Evolutionary conservation across 805 yeast genomes (phyloP).

Genomic region (Candida suzukii): DNA sequence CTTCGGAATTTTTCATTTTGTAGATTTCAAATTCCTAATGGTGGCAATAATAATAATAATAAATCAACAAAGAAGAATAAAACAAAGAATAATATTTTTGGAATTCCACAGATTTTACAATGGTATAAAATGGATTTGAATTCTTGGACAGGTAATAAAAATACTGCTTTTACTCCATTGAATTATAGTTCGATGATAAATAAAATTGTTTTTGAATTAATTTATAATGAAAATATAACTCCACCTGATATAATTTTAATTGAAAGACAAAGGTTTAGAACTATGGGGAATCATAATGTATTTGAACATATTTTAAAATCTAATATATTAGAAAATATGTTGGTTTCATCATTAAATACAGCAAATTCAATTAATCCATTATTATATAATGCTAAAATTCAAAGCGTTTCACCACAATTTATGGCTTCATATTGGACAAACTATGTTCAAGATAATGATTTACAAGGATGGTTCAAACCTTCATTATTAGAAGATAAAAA

Average conservation of each 20-base stretch:
- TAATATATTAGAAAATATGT: conserved; percentile 47
- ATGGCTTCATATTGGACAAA: conserved; percentile 26
- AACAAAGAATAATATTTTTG: no score
- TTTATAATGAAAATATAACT: conserved; percentile 4
- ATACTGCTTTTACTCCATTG: conserved; percentile 19
- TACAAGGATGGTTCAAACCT: conserved; percentile 2
- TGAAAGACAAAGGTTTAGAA: conserved; percentile 52
- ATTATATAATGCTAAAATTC: conserved; percentile 5
- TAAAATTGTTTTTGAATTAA: conserved; percentile 11
- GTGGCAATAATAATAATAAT: no score
- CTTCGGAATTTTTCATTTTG: conserved; percentile 26
- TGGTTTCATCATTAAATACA: conserved; percentile 20
- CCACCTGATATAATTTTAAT: conserved; percentile 37
- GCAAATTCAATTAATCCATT: conserved; percentile 6
- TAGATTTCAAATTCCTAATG: conserved; percentile 8
- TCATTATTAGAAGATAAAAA: conserved; percentile 2
- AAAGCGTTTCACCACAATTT: conserved; percentile 18
- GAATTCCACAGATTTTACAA: conserved; percentile 16
- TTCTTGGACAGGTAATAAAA: conserved; percentile 8
- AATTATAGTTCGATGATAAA: conserved; percentile 18
- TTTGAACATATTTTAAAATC: conserved; percentile 45
- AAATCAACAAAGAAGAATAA: no score
- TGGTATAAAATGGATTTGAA: conserved; percentile 28
- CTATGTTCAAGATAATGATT: neutral
- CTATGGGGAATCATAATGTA: conserved; percentile 37